Evolutionary conservation across 2,329 filamentous ascomycete species (phyloP).

Genomic region (Stenocarpella maydis): DNA sequence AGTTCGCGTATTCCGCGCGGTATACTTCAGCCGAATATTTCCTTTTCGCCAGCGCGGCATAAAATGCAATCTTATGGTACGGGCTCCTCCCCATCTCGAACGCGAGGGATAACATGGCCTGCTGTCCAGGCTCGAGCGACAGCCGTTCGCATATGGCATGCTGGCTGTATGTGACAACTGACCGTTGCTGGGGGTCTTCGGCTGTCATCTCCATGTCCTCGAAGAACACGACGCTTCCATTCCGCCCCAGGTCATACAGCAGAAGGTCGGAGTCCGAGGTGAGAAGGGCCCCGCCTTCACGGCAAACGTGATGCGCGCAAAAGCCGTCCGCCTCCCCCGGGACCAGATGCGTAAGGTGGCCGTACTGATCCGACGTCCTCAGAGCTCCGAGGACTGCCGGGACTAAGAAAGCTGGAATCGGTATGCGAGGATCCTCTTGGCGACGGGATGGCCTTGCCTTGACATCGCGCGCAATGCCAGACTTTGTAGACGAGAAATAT

Average conservation of each 20-base stretch:
- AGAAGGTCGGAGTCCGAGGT: constrained; percentile 91
- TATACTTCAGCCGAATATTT: constrained; percentile 28
- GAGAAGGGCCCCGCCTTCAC: constrained; percentile 65
- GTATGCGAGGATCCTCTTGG: constrained; percentile 37
- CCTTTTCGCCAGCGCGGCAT: constrained; percentile 39
- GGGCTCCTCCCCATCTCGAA: constrained; percentile 45
- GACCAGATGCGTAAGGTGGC: constrained; percentile 63
- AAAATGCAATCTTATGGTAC: constrained; percentile 37
- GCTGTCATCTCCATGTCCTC: constrained; percentile 61
- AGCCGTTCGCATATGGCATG: constrained; percentile 40
- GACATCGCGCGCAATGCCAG: constrained; percentile 39
- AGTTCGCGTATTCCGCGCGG: constrained; percentile 40
- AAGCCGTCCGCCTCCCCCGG: constrained; percentile 86
- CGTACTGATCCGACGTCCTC: constrained; percentile 51
- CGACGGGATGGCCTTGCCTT: constrained; percentile 19
- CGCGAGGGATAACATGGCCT: constrained; percentile 41
- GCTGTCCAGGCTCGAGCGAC: constrained; percentile 36
- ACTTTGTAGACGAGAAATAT: constrained; percentile 50
- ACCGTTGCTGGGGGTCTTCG: constrained; percentile 37
- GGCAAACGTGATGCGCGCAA: constrained; percentile 73
- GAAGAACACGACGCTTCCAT: constrained; percentile 73
- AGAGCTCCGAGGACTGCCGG: constrained; percentile 79
- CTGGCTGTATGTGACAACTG: constrained; percentile 38
- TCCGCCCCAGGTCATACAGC: constrained; percentile 71
- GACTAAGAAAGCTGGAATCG: constrained; percentile 74